A percentile compares a stretch with the other conserved stretches of the same genome.
phyloP scores from a whole-genome alignment of 2,329 filamentous ascomycete genomes.

The Colletotrichum zoysiae region DNA sequence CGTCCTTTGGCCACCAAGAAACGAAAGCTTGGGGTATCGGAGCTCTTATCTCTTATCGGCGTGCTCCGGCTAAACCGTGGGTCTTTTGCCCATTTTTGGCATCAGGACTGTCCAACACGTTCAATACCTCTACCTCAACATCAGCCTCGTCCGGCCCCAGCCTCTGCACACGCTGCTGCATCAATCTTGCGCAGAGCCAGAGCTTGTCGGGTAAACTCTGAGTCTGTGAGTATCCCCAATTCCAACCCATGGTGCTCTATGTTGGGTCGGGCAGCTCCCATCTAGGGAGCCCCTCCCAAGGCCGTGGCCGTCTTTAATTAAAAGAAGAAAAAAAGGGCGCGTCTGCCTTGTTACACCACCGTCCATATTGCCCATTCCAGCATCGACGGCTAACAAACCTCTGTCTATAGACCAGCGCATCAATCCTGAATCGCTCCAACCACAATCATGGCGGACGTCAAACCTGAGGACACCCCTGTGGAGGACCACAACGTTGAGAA shows the following conservation, averaged over 20 bases:
- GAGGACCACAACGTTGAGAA: slow-evolving; percentile 51
- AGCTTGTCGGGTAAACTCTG: neutral
- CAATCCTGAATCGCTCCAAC: neutral
- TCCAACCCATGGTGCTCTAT: neutral
- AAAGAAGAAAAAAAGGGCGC: slow-evolving; percentile 9
- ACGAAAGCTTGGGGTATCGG: slow-evolving; percentile 3
- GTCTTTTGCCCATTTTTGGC: slow-evolving; percentile 29
- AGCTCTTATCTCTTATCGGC: slow-evolving; percentile 41
- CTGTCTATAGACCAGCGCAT: slow-evolving; percentile 4
- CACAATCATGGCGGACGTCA: slow-evolving; percentile 47
- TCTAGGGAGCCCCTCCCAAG: slow-evolving; percentile 24
- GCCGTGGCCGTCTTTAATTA: slow-evolving; percentile 15
- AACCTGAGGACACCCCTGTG: slow-evolving; percentile 47
- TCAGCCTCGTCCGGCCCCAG: slow-evolving; percentile 14
- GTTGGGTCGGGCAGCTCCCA: neutral
- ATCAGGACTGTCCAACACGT: slow-evolving; percentile 18
- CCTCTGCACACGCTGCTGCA: slow-evolving; percentile 24
- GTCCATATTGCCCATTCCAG: neutral
- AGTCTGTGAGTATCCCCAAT: slow-evolving; percentile 3
- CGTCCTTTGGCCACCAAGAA: neutral
- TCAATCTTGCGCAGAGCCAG: slow-evolving; percentile 23
- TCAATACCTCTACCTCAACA: slow-evolving; percentile 17
- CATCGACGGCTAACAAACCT: slow-evolving; percentile 2
- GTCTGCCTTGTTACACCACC: slow-evolving; percentile 19
- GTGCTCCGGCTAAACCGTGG: slow-evolving; percentile 36